phyloP scores from a whole-genome alignment of 345 rosid species.

The Salix exigua region DNA sequence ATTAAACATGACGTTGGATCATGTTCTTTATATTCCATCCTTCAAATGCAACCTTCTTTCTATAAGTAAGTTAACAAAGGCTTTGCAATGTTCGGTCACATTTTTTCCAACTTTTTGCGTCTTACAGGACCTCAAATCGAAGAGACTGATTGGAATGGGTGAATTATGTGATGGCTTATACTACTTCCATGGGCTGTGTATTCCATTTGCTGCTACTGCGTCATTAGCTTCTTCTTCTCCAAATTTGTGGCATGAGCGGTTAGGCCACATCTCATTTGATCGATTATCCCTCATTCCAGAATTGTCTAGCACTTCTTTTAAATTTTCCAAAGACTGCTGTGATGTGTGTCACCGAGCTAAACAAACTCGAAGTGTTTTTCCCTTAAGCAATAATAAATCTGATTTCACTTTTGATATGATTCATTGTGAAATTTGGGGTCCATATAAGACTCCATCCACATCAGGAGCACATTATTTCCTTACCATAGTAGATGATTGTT shows the following conservation, averaged over 20 bases:
- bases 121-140: not conserved
- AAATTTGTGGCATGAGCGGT: not conserved
- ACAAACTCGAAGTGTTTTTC: not conserved
- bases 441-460: too few relatives aligned
- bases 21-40: not conserved
- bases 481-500: too few relatives aligned
- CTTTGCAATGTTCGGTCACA: not conserved
- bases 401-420: not conserved
- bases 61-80: not conserved
- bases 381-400: not conserved
- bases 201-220: fast-evolving
- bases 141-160: conserved; percentile 3
- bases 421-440: too few relatives aligned
- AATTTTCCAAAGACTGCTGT: not conserved
- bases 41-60: not conserved
- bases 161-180: conserved; percentile 8
- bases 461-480: too few relatives aligned
- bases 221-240: too few relatives aligned
- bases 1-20: not conserved
- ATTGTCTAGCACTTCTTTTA: not conserved
- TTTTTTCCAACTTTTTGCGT: not conserved
- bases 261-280: not conserved
- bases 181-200: not conserved
- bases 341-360: not conserved
- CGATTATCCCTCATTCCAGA: not conserved